Conservation (phyloP, 1,284 basidiomycete species). For the Clitocybe nebularis region DNA sequence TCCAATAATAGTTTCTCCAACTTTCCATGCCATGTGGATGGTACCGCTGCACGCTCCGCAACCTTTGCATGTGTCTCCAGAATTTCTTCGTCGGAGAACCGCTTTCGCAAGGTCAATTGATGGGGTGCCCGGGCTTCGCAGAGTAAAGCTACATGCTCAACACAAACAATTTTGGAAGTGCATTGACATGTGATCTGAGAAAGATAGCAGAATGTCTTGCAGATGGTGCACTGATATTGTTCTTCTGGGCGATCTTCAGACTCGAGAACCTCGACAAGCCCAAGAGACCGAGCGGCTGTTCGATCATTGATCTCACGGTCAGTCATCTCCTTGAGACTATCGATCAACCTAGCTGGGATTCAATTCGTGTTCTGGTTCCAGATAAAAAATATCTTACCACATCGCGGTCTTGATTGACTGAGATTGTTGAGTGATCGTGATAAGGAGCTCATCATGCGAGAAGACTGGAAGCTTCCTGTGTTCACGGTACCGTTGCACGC, state of each 20-base stretch:
- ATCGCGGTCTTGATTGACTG: slow-evolving; percentile 89
- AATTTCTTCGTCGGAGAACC: slow-evolving; percentile 81
- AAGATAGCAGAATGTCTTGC: slow-evolving; percentile 95
- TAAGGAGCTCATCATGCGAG: slow-evolving; percentile 94
- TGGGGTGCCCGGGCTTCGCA: slow-evolving; percentile 61
- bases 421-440: slow-evolving; percentile 93
- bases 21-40: slow-evolving; percentile 73
- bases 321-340: slow-evolving; percentile 86
- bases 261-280: slow-evolving; percentile 68
- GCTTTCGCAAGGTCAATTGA: slow-evolving; percentile 69
- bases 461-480: slow-evolving; percentile 95
- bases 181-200: slow-evolving; percentile 86
- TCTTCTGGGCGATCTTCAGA: slow-evolving; percentile 85
- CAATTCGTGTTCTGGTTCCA: slow-evolving; percentile 14
- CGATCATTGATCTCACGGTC: slow-evolving; percentile 78
- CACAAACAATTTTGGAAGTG: slow-evolving; percentile 77
- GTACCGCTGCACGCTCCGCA: slow-evolving; percentile 69
- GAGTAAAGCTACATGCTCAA: slow-evolving; percentile 78
- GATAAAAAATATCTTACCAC: slow-evolving; percentile 59
- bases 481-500: slow-evolving; percentile 84
- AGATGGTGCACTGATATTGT: slow-evolving; percentile 91
- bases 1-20: slow-evolving; percentile 66
- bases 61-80: slow-evolving; percentile 64
- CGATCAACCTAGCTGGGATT: slow-evolving; percentile 61
- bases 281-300: slow-evolving; percentile 49